phyloP scores from a whole-genome alignment of 139 green algal genomes.

The Coelastrella sp. region DNA sequence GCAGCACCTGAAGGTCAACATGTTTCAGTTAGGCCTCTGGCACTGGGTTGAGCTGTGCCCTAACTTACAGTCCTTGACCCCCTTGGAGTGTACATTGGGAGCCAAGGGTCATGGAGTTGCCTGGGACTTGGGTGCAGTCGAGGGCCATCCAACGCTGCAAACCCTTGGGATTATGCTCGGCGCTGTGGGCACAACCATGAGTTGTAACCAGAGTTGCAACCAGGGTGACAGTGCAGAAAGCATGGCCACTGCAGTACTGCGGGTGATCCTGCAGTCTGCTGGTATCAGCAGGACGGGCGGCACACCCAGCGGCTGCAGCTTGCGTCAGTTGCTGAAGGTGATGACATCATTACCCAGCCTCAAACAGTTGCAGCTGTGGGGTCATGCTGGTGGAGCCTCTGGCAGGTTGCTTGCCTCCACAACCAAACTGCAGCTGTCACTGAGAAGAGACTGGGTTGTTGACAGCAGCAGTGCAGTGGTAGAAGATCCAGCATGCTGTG shows the following conservation, averaged over 20 bases:
- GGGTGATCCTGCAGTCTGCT: constrained; percentile 23
- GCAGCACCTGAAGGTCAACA: constrained; percentile 1
- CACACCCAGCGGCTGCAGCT: neutral
- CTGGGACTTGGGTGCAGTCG: constrained; percentile 11
- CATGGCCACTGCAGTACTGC: constrained; percentile 5
- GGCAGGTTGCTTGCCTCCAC: neutral
- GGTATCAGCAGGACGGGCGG: neutral
- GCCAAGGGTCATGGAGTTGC: constrained; percentile 20
- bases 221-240: neutral
- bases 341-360: neutral
- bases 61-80: neutral
- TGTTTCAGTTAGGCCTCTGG: constrained; percentile 29
- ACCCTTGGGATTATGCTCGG: constrained; percentile 27
- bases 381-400: neutral
- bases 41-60: constrained; percentile 8
- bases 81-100: neutral
- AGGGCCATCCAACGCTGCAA: constrained; percentile 28
- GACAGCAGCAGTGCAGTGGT: neutral
- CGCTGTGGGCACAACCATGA: constrained; percentile 16
- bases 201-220: neutral
- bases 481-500: no score
- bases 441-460: neutral
- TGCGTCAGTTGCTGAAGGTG: constrained; percentile 4
- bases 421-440: neutral
- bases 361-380: constrained; percentile 14